Conservation (phyloP, 2,329 filamentous ascomycete genomes). For the Ambrosiella cleistominuta region DNA sequence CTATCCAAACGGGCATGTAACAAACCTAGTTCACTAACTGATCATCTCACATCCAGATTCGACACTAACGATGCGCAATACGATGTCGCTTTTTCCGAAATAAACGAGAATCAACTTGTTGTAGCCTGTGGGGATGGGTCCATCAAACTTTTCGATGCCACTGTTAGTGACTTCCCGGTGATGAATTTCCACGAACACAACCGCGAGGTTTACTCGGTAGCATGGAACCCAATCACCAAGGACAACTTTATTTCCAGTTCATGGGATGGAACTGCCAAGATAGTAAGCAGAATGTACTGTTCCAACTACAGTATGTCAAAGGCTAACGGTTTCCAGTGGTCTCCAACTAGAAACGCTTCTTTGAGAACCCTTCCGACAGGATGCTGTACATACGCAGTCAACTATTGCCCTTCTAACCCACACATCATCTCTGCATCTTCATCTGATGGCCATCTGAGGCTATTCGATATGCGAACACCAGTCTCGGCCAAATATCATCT, state of each 20-base stretch:
- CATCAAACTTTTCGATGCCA: conserved; percentile 83
- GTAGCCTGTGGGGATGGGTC: conserved; percentile 84
- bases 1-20: background rate
- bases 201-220: conserved; percentile 78
- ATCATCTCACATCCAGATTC: conserved; percentile 39
- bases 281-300: conserved; percentile 30
- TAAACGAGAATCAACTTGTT: conserved; percentile 86
- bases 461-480: conserved; percentile 84
- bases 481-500: conserved; percentile 77
- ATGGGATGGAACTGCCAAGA: conserved; percentile 92
- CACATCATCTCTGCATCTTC: conserved; percentile 73
- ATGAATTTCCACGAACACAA: conserved; percentile 88
- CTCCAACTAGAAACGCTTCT: conserved; percentile 55
- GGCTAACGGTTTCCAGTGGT: conserved; percentile 42
- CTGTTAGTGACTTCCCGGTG: conserved; percentile 66
- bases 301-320: background rate
- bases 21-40: background rate
- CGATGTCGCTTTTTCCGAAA: conserved; percentile 87
- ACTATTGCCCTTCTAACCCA: conserved; percentile 77
- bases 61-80: conserved; percentile 96
- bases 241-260: conserved; percentile 79
- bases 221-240: conserved; percentile 84
- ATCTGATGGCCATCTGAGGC: conserved; percentile 70
- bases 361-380: conserved; percentile 78
- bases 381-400: conserved; percentile 83